Evolutionary conservation across 2,329 filamentous ascomycete genomes (phyloP), one percentile per base, ranked within the genome.

Genomic region (Acrocalymma vagum): DNA sequence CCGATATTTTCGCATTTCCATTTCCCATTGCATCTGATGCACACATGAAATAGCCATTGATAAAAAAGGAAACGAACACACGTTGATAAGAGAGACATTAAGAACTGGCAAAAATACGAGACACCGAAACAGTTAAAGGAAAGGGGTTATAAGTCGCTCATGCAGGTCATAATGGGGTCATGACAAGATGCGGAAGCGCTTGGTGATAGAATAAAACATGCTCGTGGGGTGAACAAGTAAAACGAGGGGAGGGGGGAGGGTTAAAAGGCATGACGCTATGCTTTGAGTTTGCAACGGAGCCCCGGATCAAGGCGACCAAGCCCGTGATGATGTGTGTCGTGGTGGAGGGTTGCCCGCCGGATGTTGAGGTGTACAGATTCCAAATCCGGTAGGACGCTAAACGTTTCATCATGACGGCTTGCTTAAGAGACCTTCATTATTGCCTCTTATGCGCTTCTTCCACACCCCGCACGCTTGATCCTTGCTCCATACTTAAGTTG

Each of bases 181-280:
- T 62, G 54, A 51, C 51, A 31, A 47, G 44, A 49, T 36, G 29
- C 33, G 34, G 25, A 42, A 34, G 42, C 48, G 51, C 40, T 48
- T 32, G 40, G 51, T 60, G 55, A n/a, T 41, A 57, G 53, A 51
- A 58, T 57, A 60, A 63, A 57, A 46, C 41, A 63, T 62, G 49
- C 44, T 53, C 25, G 42, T 50, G 42, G 42, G 33, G 44, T 48
- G 40, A 48, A 30, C 38, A 38, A 40, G 35, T 31, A 37, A 45
- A 34, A 33, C 33, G 31, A 18, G n/a, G 30, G 10, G 21, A 40
- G 38, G 42, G 25, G 29, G 22, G 32, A 41, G 20, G 21, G 20
- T 15, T 27, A 11, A 17, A 21, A 9, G 10, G 25, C 21, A 18
- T 29, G 8, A 13, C 35, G 16, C 14, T 13, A 10, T 6, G 6